phyloP scores from a whole-genome alignment of 441 rosid genomes.

The Pelargonium australe region DNA sequence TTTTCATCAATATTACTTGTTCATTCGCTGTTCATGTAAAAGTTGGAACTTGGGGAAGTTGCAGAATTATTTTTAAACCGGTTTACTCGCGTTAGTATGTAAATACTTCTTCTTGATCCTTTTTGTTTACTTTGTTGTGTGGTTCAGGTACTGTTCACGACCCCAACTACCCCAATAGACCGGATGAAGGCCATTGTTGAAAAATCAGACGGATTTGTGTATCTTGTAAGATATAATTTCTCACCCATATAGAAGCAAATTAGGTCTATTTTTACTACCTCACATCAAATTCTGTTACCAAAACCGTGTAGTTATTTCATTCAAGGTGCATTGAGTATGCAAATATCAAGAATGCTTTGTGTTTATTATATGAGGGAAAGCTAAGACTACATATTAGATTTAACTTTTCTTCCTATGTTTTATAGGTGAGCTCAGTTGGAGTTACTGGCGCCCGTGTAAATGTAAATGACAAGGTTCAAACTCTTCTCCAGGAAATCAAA shows the following conservation, averaged over 20 bases:
- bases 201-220: conserved; percentile 81
- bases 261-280: too few relatives aligned
- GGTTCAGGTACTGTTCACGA: conserved; percentile 72
- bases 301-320: too few relatives aligned
- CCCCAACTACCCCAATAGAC: conserved; percentile 81
- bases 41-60: not conserved
- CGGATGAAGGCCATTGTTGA: conserved; percentile 86
- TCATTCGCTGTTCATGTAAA: too few relatives aligned
- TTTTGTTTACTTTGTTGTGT: conserved; percentile 13
- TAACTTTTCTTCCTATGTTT: conserved; percentile 9
- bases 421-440: conserved; percentile 78
- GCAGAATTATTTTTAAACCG: not conserved
- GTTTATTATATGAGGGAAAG: too few relatives aligned
- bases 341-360: too few relatives aligned
- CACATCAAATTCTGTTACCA: too few relatives aligned
- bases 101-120: conserved; percentile 8
- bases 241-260: too few relatives aligned
- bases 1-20: too few relatives aligned
- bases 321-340: too few relatives aligned
- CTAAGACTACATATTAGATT: not conserved
- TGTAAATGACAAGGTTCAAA: conserved; percentile 52
- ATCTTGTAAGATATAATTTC: conserved; percentile 57
- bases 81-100: not conserved
- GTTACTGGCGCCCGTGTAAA: conserved; percentile 87
- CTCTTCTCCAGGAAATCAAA: conserved; percentile 64